phyloP scores from a whole-genome alignment of 352 stramenopile genomes.

The Elongisporangium anandrum region DNA sequence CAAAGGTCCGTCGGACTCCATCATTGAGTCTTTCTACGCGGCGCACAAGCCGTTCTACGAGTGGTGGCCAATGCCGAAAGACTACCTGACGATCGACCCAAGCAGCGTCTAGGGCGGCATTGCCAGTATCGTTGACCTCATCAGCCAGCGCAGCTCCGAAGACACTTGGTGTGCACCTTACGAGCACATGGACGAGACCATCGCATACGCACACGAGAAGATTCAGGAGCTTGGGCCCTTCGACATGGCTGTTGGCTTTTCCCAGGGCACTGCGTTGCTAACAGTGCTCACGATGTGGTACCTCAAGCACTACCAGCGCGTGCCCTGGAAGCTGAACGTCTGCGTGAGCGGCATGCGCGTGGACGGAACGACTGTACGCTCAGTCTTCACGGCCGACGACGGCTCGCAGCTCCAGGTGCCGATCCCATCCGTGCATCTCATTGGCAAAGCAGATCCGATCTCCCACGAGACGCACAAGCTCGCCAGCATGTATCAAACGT shows the following conservation, averaged over 20 bases:
- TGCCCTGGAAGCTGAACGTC: constrained; percentile 51
- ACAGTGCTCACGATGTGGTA: constrained; percentile 66
- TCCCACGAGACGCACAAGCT: constrained; percentile 14
- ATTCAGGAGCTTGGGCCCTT: constrained; percentile 56
- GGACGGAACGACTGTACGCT: constrained; percentile 23
- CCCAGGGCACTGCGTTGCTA: constrained; percentile 64
- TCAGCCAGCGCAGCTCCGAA: constrained; percentile 19
- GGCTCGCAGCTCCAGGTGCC: constrained; percentile 22
- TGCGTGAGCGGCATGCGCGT: constrained; percentile 40
- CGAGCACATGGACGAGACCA: constrained; percentile 23
- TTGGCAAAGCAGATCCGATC: constrained; percentile 26
- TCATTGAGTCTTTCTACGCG: constrained; percentile 18
- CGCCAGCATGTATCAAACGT: constrained; percentile 20
- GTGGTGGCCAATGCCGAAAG: constrained; percentile 21
- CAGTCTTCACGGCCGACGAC: constrained; percentile 28
- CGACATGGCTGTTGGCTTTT: constrained; percentile 77
- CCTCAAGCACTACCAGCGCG: constrained; percentile 26
- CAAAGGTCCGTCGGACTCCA: constrained; percentile 17
- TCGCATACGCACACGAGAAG: constrained; percentile 59
- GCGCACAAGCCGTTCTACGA: constrained; percentile 42
- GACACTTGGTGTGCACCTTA: constrained; percentile 24
- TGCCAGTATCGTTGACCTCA: constrained; percentile 9
- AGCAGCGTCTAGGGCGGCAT: constrained; percentile 11
- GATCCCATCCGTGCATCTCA: constrained; percentile 51
- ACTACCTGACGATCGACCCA: constrained; percentile 2